Conservation (phyloP, 2,329 filamentous ascomycete species). For the Cryphonectria parasitica region DNA sequence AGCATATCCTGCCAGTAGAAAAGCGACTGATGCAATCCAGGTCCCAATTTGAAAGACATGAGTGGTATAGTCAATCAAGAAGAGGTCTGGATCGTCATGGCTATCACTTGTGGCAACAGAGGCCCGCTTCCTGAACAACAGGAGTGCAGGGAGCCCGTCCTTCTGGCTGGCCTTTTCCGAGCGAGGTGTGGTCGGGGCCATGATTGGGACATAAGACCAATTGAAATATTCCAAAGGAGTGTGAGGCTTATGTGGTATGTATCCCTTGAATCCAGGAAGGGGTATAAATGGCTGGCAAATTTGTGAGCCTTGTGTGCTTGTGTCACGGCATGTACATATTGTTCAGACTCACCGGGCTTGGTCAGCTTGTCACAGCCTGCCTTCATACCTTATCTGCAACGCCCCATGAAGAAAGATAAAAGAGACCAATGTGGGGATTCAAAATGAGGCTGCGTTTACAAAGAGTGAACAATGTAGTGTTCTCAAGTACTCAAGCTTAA, state of each 20-base stretch:
- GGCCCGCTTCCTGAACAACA: too few species aligned
- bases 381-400: not conserved
- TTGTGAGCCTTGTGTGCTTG: not conserved
- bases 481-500: not conserved
- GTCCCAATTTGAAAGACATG: not conserved
- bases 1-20: constrained; percentile 6
- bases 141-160: not conserved
- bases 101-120: not conserved
- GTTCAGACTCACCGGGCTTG: not conserved
- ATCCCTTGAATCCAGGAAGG: not conserved
- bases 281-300: not conserved
- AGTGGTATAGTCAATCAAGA: not conserved
- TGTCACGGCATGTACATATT: not conserved
- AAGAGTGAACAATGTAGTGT: too few species aligned
- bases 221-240: not conserved
- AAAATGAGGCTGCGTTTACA: not conserved
- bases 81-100: not conserved
- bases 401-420: not conserved
- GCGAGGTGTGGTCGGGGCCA: not conserved
- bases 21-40: constrained; percentile 3
- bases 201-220: not conserved
- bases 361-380: not conserved
- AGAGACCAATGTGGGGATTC: not conserved
- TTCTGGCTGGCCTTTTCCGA: not conserved
- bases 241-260: not conserved